phyloP scores from a whole-genome alignment of 2,329 filamentous ascomycete genomes.

The Acephala macrosclerotiorum region DNA sequence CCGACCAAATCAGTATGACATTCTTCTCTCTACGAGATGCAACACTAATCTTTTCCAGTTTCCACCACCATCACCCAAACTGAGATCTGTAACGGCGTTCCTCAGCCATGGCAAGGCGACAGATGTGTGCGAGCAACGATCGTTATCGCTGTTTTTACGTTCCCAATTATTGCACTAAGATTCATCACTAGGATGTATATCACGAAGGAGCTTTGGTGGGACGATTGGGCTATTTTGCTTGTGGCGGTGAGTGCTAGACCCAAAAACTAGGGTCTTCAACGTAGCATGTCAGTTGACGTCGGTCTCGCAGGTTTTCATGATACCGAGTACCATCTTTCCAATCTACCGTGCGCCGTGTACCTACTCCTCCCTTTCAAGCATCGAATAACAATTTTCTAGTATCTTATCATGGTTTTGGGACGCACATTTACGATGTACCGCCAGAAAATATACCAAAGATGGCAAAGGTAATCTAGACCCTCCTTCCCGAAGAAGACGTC shows the following conservation, averaged over 20 bases:
- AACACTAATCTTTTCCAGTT: not conserved
- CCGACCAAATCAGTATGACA: conserved; percentile 22
- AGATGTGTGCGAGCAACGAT: conserved; percentile 22
- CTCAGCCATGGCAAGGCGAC: conserved; percentile 16
- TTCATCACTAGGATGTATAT: conserved; percentile 20
- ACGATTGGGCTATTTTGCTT: conserved; percentile 24
- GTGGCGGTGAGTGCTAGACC: not conserved
- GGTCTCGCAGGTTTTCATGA: conserved; percentile 7
- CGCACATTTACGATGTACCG: conserved; percentile 27
- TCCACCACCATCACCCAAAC: conserved; percentile 11
- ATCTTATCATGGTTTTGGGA: conserved; percentile 24
- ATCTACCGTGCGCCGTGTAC: conserved; percentile 13
- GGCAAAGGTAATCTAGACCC: conserved; percentile 19
- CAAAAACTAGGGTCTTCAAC: not conserved
- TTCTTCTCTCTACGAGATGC: not conserved
- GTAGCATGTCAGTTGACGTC: not conserved
- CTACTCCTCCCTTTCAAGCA: too few species aligned
- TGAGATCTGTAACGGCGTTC: conserved; percentile 23
- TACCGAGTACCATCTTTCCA: conserved; percentile 19
- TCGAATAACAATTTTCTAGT: conserved; percentile 9
- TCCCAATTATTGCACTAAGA: conserved; percentile 17
- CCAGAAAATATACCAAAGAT: conserved; percentile 17
- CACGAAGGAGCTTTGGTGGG: conserved; percentile 22
- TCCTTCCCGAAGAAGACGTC: not conserved
- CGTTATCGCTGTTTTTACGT: conserved; percentile 23